phyloP scores from a whole-genome alignment of 306 rosid species.

The Begonia loranthoides region DNA sequence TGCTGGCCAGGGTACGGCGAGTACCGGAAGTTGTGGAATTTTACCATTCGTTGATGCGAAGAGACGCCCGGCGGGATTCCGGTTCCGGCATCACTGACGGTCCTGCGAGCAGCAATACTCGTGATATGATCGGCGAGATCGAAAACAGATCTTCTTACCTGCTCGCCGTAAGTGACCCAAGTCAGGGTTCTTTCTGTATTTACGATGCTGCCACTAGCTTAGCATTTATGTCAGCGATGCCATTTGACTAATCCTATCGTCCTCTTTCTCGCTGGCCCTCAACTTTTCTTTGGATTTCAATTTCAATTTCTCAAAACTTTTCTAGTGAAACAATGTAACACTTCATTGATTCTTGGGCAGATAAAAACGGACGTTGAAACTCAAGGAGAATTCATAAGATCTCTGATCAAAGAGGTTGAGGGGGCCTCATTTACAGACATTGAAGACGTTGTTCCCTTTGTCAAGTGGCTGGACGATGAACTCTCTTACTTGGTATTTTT shows the following conservation, averaged over 20 bases:
- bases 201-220: no score
- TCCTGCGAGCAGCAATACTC: conserved; percentile 43
- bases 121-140: conserved; percentile 96
- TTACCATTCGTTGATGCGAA: conserved; percentile 78
- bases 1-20: conserved; percentile 45
- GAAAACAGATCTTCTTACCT: conserved; percentile 80
- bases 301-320: no score
- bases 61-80: conserved; percentile 64
- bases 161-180: conserved; percentile 47
- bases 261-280: no score
- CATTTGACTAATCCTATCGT: no score
- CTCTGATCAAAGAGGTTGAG: conserved; percentile 74
- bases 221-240: no score
- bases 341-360: conserved; percentile 17
- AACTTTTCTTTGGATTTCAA: no score
- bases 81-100: conserved; percentile 26
- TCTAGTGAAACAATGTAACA: no score
- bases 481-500: conserved; percentile 68
- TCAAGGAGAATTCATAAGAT: conserved; percentile 44
- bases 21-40: conserved; percentile 91
- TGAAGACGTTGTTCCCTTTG: conserved; percentile 71
- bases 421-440: conserved; percentile 61
- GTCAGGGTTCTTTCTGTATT: no score
- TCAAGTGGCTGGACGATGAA: conserved; percentile 94
- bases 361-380: conserved; percentile 66